Evolutionary conservation across 2,329 filamentous ascomycete species (phyloP), one percentile per base, ranked within the genome.

Genomic region (Triangularia verruculosa): DNA sequence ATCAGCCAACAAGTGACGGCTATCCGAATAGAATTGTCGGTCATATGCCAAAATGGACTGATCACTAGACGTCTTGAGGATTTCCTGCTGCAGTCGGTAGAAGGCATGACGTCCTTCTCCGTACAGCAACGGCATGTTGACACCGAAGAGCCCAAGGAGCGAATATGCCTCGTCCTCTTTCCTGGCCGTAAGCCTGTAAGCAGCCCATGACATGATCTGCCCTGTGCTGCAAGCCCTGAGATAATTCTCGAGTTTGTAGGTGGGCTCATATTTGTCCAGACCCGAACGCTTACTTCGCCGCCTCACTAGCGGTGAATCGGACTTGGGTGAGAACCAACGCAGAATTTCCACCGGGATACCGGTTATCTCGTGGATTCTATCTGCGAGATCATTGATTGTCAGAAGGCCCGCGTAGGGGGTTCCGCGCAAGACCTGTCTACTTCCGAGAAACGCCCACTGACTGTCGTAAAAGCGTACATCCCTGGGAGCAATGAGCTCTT

Each of bases 401-500:
- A 39, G 34, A n/a, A 13, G 15, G 13, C 17, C 39, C 5, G 39
- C 39, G n/a, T n/a, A 4, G 8, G 34, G 34, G 34, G 34, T 47
- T 3, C 39, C 39, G 7, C n/a, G 30, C 2, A 43, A 24, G 15
- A 39, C 32, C 17, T 59, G 34, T 52, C 57, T 69, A 1, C 61
- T 64, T n/a, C 67, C 69, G 0, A 65, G 13, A 4, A 51, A 57
- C 0, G 6, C 22, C 69, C 69, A 70, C 12, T 53, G 20, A 9
- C 39, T n/a, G 32, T 68, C 61, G 25, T 62, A 68, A 30, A 71
- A 70, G 17, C 58, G 59, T 7, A 70, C 47, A 1, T 39, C 27
- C 0, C 15, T 2, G 0, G 69, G 70, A 0, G 70, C 69, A 11
- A 71, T 62, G 8, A 70, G 66, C 51, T 70, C 69, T 17, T 70